Evolutionary conservation across 177 flowering plant species (phyloP).

Genomic region (Vitis hybrid): DNA sequence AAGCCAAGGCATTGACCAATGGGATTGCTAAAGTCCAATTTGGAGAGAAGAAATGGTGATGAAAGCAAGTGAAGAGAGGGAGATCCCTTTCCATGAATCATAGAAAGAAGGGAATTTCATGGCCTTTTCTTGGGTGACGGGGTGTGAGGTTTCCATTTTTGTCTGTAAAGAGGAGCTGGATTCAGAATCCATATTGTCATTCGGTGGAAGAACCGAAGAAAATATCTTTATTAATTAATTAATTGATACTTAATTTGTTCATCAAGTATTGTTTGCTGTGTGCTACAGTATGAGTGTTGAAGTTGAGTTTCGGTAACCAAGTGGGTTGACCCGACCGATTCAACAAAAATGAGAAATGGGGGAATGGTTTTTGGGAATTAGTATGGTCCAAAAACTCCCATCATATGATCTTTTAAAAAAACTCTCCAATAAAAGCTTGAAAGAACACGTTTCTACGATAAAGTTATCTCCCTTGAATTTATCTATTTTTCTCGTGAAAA

Average conservation of each 20-base stretch:
- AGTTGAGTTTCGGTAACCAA: too few species aligned
- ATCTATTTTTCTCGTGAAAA: too few species aligned
- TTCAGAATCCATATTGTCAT: background rate
- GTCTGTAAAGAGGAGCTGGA: background rate
- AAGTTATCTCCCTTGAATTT: accelerated
- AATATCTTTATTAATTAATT: background rate
- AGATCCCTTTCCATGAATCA: background rate
- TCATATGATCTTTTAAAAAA: too few species aligned
- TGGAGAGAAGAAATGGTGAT: background rate
- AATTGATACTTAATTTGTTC: background rate
- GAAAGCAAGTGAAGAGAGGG: background rate
- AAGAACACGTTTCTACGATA: too few species aligned
- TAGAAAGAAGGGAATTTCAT: background rate
- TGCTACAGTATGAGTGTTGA: too few species aligned
- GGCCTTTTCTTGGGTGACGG: background rate
- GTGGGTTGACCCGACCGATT: too few species aligned
- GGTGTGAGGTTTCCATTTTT: background rate
- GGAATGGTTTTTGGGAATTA: too few species aligned
- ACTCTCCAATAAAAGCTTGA: too few species aligned
- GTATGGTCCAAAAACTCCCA: too few species aligned
- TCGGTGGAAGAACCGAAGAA: background rate
- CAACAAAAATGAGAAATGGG: too few species aligned
- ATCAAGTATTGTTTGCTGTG: too few species aligned
- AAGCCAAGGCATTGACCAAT: background rate
- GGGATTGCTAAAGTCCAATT: background rate